Evolutionary conservation across 495 filamentous ascomycete genomes (phyloP).

Genomic region (Hypoxylon cercidicola): DNA sequence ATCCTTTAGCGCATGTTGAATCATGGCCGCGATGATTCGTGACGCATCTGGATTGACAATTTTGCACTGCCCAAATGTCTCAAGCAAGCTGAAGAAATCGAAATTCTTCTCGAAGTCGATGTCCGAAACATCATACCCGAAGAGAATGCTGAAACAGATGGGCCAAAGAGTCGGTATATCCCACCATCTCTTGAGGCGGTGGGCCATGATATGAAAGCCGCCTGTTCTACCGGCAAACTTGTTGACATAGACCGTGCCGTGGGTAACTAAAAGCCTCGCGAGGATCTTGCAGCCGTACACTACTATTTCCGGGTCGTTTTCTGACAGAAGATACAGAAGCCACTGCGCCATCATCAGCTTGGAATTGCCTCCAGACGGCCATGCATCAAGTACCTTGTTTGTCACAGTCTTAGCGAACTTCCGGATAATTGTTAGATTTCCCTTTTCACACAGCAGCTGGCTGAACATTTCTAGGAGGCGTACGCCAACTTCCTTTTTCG

Average conservation of each 20-base stretch:
- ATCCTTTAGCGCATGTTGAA: slow-evolving; percentile 80
- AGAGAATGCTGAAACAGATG: slow-evolving; percentile 88
- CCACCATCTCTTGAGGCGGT: slow-evolving; percentile 89
- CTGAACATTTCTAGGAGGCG: slow-evolving; percentile 84
- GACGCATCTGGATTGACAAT: slow-evolving; percentile 82
- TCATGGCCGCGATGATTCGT: slow-evolving; percentile 84
- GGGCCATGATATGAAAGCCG: slow-evolving; percentile 84
- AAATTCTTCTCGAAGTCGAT: slow-evolving; percentile 79
- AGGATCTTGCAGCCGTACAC: slow-evolving; percentile 85
- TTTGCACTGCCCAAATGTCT: slow-evolving; percentile 72
- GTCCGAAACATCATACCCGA: slow-evolving; percentile 80
- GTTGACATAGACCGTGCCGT: slow-evolving; percentile 79
- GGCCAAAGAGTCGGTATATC: slow-evolving; percentile 85
- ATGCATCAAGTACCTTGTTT: slow-evolving; percentile 77
- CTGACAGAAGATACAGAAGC: slow-evolving; percentile 92
- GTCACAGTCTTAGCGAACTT: slow-evolving; percentile 96
- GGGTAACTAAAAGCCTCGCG: slow-evolving; percentile 81
- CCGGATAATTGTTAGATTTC: slow-evolving; percentile 72
- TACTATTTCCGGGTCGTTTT: slow-evolving; percentile 85
- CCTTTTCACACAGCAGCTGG: slow-evolving; percentile 80
- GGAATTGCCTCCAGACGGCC: slow-evolving; percentile 32
- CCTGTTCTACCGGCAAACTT: slow-evolving; percentile 88
- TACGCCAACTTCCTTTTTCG: slow-evolving; percentile 73
- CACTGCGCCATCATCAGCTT: slow-evolving; percentile 71
- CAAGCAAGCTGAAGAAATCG: slow-evolving; percentile 75